A percentile compares a stretch with the other conserved stretches of the same genome.
phyloP scores from a whole-genome alignment of 208 protist species.

The Trichomonas vaginalis region DNA sequence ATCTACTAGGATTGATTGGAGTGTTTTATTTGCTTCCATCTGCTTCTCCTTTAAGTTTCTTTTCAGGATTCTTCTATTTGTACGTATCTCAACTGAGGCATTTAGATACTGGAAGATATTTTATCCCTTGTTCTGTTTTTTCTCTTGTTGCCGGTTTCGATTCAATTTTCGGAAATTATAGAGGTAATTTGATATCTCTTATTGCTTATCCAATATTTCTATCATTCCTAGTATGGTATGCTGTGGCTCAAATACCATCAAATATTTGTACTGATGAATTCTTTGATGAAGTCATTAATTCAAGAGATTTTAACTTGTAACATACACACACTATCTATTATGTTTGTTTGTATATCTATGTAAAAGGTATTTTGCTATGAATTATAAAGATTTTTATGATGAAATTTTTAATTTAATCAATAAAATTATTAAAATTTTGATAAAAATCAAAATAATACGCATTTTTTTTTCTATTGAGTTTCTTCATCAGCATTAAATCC shows the following conservation, averaged over 20 bases:
- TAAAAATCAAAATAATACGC: no score
- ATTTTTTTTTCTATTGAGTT: no score
- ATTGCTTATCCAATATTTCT: background rate
- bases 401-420: no score
- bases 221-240: background rate
- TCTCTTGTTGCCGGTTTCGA: background rate
- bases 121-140: background rate
- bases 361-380: no score
- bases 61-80: background rate
- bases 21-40: background rate
- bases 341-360: no score
- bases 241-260: background rate
- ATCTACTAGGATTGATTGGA: background rate
- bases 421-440: no score
- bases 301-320: no score
- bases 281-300: background rate
- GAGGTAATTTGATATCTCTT: background rate
- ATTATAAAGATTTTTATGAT: no score
- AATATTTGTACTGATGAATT: background rate
- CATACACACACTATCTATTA: no score
- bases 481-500: no score
- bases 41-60: background rate
- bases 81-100: background rate
- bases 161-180: background rate
- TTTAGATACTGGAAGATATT: background rate